Evolutionary conservation across 495 filamentous ascomycete genomes (phyloP).

Genomic region (Immersiella caudata): DNA sequence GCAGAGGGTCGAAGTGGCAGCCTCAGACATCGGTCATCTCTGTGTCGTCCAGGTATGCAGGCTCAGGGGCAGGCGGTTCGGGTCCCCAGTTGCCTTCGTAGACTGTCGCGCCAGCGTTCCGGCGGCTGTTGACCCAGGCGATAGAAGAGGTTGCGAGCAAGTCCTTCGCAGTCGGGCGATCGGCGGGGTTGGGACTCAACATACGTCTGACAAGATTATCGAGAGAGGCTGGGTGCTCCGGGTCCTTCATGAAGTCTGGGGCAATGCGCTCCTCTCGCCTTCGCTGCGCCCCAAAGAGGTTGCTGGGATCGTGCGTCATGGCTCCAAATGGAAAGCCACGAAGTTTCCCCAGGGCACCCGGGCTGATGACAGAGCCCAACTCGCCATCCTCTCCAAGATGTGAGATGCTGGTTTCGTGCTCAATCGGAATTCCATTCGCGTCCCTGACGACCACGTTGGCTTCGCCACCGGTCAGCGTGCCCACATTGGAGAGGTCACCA

Average conservation of each 20-base stretch:
- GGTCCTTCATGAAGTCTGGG: slow-evolving; percentile 83
- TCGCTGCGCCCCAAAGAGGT: slow-evolving; percentile 53
- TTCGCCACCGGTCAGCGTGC: slow-evolving; percentile 77
- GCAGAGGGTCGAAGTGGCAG: slow-evolving; percentile 11
- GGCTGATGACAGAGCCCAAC: background rate
- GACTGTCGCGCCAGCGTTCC: slow-evolving; percentile 82
- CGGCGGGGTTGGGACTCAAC: slow-evolving; percentile 73
- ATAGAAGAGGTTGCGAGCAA: slow-evolving; percentile 69
- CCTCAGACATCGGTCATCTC: slow-evolving; percentile 53
- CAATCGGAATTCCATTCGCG: slow-evolving; percentile 65
- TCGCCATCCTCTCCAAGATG: slow-evolving; percentile 33
- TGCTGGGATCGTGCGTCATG: slow-evolving; percentile 37
- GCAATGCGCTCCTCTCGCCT: slow-evolving; percentile 72
- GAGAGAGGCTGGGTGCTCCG: slow-evolving; percentile 66
- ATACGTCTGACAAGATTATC: slow-evolving; percentile 87
- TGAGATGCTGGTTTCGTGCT: slow-evolving; percentile 42
- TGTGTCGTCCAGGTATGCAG: slow-evolving; percentile 41
- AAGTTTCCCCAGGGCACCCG: slow-evolving; percentile 14
- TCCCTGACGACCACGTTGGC: slow-evolving; percentile 72
- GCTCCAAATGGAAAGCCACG: slow-evolving; percentile 32
- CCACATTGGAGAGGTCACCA: slow-evolving; percentile 84
- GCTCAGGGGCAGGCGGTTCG: slow-evolving; percentile 24
- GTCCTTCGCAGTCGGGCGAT: slow-evolving; percentile 74
- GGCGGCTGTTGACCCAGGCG: slow-evolving; percentile 72
- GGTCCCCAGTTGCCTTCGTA: slow-evolving; percentile 97